phyloP scores from a whole-genome alignment of 768 basidiomycete genomes.

The Phlebiopsis flavidoalba region DNA sequence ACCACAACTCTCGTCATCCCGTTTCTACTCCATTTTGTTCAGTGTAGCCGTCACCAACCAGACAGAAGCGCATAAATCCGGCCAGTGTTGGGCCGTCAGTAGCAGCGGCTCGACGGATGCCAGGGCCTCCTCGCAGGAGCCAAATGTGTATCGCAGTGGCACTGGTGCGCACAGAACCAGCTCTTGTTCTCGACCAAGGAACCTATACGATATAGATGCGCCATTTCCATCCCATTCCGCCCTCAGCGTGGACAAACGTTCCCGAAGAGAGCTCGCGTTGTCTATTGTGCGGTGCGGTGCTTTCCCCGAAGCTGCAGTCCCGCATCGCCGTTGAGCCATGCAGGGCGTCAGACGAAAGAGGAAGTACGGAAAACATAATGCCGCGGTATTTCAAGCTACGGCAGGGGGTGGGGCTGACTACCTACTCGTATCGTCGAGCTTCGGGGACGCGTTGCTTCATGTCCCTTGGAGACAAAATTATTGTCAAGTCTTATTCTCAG shows the following conservation, averaged over 20 bases:
- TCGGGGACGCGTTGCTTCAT: not conserved
- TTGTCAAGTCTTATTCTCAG: constrained; percentile 1
- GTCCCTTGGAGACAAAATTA: not conserved
- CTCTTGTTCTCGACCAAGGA: not conserved
- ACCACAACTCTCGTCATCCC: not conserved
- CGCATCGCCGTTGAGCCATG: not conserved
- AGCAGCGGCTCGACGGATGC: not conserved
- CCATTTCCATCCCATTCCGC: not conserved
- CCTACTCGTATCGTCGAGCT: not conserved
- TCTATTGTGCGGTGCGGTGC: not conserved
- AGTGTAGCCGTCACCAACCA: not conserved
- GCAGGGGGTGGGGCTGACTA: not conserved
- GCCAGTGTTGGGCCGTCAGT: not conserved
- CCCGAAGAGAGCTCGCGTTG: not conserved
- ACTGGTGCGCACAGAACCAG: not conserved
- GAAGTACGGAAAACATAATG: too few relatives aligned
- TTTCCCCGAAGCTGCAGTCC: not conserved
- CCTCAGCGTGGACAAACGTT: not conserved
- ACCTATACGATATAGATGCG: not conserved
- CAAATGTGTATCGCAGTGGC: not conserved
- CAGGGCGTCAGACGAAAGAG: not conserved
- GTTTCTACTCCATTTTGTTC: not conserved
- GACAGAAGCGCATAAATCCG: not conserved
- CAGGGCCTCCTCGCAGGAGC: not conserved
- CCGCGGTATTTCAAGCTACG: not conserved